Evolutionary conservation across 306 rosid genomes (phyloP), one percentile per base, ranked within the genome.

Genomic region (Senna siamea): DNA sequence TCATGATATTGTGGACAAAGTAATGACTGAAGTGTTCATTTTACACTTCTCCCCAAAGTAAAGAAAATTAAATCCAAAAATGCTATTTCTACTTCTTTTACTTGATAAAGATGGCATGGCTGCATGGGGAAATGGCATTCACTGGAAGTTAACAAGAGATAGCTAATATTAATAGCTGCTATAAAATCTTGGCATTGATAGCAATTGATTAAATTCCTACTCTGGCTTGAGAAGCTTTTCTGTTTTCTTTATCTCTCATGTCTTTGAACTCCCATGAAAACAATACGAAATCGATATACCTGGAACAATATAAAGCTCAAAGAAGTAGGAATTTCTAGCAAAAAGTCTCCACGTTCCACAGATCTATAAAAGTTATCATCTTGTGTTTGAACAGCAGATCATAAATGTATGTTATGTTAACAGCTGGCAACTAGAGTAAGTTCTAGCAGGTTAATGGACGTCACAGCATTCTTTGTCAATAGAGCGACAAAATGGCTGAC

Each of bases 1-100:
- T 60, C 14, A n/a, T 15, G 46, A 34, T 34, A 19, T n/a, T 60
- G 66, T 13, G 12, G 23, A 15, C 23, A 44, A 2, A 7, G 9
- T 38, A 59, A 11, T 19, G 14, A 34, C 26, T 32, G 26, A 60
- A 60, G 34, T 60, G 34, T 58, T 58, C 65, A 60, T 60, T 35
- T 60, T 34, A 8, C 14, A 40, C n/a, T 1, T 34, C 14, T 7
- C 9, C 38, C 14, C 66, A 34, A 34, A 40, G 34, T 0, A 59
- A 32, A 7, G 9, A 56, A 26, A 32, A 57, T 0, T 6, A 57
- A 14, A 30, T 58, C 44, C 44, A 58, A 30, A 32, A 34, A 59
- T 15, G 46, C 44, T n/a, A 59, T 32, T 32, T 59, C 7, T 32
- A 34, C 7, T 34, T n/a, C 26, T 9, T 34, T 59, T 8, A 35